Conservation (phyloP, 371 early-diverging fungal genomes). For the Coemansia sp. region DNA sequence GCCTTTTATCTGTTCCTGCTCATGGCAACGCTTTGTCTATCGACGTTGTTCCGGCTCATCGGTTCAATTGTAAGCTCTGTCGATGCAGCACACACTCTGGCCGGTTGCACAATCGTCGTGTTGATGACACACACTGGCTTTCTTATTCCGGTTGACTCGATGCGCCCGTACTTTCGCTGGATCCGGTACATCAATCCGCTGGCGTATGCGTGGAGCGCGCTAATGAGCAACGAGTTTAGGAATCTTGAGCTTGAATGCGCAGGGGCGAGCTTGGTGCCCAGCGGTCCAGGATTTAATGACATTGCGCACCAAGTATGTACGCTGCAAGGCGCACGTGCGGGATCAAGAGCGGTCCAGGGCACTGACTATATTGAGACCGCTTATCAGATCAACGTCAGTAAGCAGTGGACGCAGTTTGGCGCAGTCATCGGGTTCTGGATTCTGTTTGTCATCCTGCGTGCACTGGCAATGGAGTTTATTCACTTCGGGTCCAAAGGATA, state of each 20-base stretch:
- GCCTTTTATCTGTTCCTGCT: slow-evolving; percentile 56
- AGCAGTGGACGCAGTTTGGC: slow-evolving; percentile 60
- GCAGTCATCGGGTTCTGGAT: slow-evolving; percentile 61
- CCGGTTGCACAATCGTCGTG: slow-evolving; percentile 60
- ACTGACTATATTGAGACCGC: slow-evolving; percentile 57
- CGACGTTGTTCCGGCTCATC: slow-evolving; percentile 63
- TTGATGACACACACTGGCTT: slow-evolving; percentile 66
- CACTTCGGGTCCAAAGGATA: slow-evolving; percentile 61
- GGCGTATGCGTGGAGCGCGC: slow-evolving; percentile 69
- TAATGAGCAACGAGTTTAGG: slow-evolving; percentile 71
- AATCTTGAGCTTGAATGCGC: slow-evolving; percentile 59
- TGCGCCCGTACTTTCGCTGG: slow-evolving; percentile 74
- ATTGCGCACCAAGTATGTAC: slow-evolving; percentile 64
- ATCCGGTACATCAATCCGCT: slow-evolving; percentile 74
- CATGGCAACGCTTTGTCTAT: slow-evolving; percentile 55
- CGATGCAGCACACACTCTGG: slow-evolving; percentile 59
- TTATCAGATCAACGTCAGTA: slow-evolving; percentile 54
- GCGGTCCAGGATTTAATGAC: background rate
- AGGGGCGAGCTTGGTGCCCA: background rate
- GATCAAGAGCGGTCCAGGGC: slow-evolving; percentile 57
- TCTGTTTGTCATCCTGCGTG: slow-evolving; percentile 57
- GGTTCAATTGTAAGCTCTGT: slow-evolving; percentile 60
- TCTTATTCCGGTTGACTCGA: slow-evolving; percentile 59
- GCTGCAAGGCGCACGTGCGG: slow-evolving; percentile 59
- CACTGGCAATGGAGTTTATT: slow-evolving; percentile 58